Base-by-base conservation (phyloP, 371 early-diverging fungal genomes). In the Mucor indicus region DNA sequence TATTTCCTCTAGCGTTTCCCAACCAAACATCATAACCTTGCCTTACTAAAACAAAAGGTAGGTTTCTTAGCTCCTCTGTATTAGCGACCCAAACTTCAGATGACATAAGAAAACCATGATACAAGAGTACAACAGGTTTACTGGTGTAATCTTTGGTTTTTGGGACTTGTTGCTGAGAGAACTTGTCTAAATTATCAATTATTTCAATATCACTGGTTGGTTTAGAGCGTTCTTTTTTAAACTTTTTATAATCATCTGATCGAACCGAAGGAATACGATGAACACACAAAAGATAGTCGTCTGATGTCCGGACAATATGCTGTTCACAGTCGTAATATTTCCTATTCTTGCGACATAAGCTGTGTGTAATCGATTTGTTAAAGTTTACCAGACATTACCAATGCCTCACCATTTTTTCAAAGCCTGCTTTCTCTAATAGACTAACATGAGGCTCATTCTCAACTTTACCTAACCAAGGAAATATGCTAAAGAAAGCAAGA, bases 1-100 rank as follows among this genome's bases (percentile, higher is more conserved):
- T 97, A 79, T 95, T 95, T 20, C 96, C 97, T 11, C 98, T 79
- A n/a, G 90, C 84, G 58, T 98, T 96, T 22, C 94, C 97, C 12
- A 98, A 57, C 98, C 98, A 98, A 0, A 98, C 98, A 64, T 97
- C 98, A 62, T 92, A 96, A 42, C 96, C 94, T 11, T 83, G 79
- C 38, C 85, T 80, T 13, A 80, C 87, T 25, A 92, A 69, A 11
- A 83, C 45, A 42, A 86, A 84, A 9, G 90, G 89, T 33, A 95
- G 60, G 27, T 80, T 83, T 19, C 78, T 73, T 44, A 68, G 65
- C 59, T 77, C 80, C 49, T 87, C 83, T 4, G 86, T 80, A 50
- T 86, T 83, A 50, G 93, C 90, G 9, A 93, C 84, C 86, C 92
- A 96, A 6, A 93, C 86, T 50, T 95, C 96, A 1, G 87, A 90